Evolutionary conservation across 352 stramenopile species (phyloP).

Genomic region (Halophytophthora batemanensis): DNA sequence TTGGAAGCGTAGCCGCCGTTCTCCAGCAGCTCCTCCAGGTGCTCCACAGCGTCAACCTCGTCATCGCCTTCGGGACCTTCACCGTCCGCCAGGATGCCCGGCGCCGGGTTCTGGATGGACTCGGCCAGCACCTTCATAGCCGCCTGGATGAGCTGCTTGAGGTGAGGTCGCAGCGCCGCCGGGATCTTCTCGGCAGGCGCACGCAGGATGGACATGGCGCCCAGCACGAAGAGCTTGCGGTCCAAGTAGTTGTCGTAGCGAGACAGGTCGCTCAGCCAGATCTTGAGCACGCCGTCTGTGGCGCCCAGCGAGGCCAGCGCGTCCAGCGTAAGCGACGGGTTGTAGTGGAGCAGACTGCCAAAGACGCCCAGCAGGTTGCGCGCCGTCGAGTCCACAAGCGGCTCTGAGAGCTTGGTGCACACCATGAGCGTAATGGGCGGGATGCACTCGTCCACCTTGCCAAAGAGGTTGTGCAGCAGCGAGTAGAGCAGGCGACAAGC

Average conservation of each 20-base stretch:
- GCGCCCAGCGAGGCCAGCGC: slow-evolving; percentile 87
- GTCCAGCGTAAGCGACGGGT: slow-evolving; percentile 86
- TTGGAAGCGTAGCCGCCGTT: slow-evolving; percentile 89
- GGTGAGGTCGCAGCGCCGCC: slow-evolving; percentile 81
- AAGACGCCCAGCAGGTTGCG: slow-evolving; percentile 89
- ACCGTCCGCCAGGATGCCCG: slow-evolving; percentile 59
- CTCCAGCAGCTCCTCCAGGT: slow-evolving; percentile 87
- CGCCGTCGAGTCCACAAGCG: slow-evolving; percentile 66
- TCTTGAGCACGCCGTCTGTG: slow-evolving; percentile 87
- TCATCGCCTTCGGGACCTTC: slow-evolving; percentile 64
- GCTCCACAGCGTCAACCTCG: slow-evolving; percentile 47
- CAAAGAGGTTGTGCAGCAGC: slow-evolving; percentile 82
- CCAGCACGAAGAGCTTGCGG: slow-evolving; percentile 92
- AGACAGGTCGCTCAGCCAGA: slow-evolving; percentile 89
- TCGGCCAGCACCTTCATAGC: slow-evolving; percentile 85
- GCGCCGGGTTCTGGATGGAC: slow-evolving; percentile 54
- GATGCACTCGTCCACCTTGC: slow-evolving; percentile 76
- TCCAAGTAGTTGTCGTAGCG: slow-evolving; percentile 83
- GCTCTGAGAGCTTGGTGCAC: slow-evolving; percentile 52
- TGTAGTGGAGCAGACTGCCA: slow-evolving; percentile 92
- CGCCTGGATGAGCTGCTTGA: slow-evolving; percentile 84
- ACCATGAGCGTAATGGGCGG: slow-evolving; percentile 71
- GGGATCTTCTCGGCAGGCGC: slow-evolving; percentile 81
- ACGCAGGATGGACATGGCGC: slow-evolving; percentile 89
- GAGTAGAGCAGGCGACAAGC: slow-evolving; percentile 76